phyloP scores from a whole-genome alignment of 108 stramenopile species.

The Conticribra guillardii region DNA sequence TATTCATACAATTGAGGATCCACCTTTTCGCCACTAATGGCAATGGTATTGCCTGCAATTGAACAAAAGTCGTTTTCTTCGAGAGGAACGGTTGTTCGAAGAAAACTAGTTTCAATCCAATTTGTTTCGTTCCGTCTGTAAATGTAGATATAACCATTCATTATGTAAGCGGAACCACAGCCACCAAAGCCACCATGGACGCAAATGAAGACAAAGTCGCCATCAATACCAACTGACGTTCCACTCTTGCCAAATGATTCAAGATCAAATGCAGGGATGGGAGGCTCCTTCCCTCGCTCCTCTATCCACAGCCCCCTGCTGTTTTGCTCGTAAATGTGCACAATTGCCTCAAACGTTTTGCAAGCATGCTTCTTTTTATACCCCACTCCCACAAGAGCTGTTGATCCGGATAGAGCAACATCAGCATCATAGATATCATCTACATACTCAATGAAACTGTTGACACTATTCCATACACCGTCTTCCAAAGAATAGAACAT shows the following conservation, averaged over 20 bases:
- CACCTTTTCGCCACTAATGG: too few species aligned
- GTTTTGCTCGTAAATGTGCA: conserved; percentile 22
- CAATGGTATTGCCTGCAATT: too few species aligned
- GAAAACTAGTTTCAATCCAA: too few species aligned
- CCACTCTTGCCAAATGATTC: conserved; percentile 7
- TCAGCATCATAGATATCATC: not conserved
- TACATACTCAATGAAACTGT: conserved; percentile 6
- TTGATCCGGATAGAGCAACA: conserved; percentile 17
- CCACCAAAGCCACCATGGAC: too few species aligned
- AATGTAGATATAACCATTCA: too few species aligned
- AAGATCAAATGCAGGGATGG: not conserved
- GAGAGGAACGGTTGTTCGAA: too few species aligned
- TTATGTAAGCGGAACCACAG: too few species aligned
- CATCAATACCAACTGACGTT: conserved; percentile 10
- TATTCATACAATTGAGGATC: too few species aligned
- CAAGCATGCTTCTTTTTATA: conserved; percentile 1
- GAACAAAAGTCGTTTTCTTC: too few species aligned
- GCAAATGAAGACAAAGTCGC: too few species aligned
- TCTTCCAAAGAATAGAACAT: conserved; percentile 20
- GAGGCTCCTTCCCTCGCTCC: not conserved
- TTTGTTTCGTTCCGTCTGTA: too few species aligned
- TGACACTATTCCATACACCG: not conserved
- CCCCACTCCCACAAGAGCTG: conserved; percentile 10
- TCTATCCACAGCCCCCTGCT: conserved; percentile 13
- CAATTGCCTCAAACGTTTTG: too few species aligned